Conservation (phyloP, 1,284 basidiomycete species). For the Phellinidium pouzarii region DNA sequence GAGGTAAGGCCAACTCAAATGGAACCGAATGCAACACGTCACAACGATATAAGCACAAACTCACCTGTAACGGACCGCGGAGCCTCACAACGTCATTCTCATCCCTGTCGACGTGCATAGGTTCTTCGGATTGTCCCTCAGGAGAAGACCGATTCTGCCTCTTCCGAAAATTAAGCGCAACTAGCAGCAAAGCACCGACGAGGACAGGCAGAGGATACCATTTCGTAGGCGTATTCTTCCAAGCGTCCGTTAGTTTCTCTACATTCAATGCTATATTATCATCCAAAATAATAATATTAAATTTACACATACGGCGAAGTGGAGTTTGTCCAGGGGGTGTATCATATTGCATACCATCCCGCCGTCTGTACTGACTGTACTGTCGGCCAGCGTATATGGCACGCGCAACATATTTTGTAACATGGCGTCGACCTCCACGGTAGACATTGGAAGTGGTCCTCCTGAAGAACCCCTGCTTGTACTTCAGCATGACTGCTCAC, state of each 20-base stretch:
- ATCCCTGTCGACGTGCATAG: slow-evolving; percentile 66
- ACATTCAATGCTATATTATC: slow-evolving; percentile 4
- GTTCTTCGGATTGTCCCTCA: slow-evolving; percentile 37
- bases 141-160: slow-evolving; percentile 32
- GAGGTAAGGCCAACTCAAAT: neutral
- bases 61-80: slow-evolving; percentile 92
- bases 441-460: slow-evolving; percentile 17
- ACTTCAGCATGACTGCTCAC: slow-evolving; percentile 8
- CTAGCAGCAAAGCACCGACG: slow-evolving; percentile 82
- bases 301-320: slow-evolving; percentile 9
- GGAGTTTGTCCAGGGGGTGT: slow-evolving; percentile 3
- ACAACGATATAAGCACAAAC: slow-evolving; percentile 26
- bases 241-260: slow-evolving; percentile 58
- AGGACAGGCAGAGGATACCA: slow-evolving; percentile 96
- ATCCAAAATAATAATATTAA: neutral
- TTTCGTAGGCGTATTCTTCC: slow-evolving; percentile 84
- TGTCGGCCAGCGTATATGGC: slow-evolving; percentile 17
- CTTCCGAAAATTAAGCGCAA: slow-evolving; percentile 76
- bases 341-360: slow-evolving; percentile 2
- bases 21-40: neutral
- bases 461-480: slow-evolving; percentile 14
- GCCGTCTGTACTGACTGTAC: slow-evolving; percentile 17
- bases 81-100: slow-evolving; percentile 68
- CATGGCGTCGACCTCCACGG: slow-evolving; percentile 16
- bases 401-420: slow-evolving; percentile 18